Conservation (phyloP, 2,329 filamentous ascomycete genomes). For the Alternaria alternata region DNA sequence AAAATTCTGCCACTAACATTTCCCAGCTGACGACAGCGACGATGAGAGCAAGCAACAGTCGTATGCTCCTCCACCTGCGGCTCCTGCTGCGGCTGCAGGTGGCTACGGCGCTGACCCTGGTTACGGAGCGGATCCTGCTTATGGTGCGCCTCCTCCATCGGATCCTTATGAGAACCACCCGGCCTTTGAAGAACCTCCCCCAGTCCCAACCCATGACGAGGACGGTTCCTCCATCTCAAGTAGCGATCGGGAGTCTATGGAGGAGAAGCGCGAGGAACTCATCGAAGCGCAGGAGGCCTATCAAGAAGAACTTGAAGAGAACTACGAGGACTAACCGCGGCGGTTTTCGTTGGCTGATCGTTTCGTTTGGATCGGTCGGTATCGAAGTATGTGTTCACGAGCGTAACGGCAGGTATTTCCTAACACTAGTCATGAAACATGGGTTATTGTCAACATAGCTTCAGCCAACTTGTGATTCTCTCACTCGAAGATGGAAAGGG, state of each 20-base stretch:
- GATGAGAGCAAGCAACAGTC: constrained; percentile 39
- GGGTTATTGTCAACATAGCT: constrained; percentile 16
- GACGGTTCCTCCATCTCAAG: constrained; percentile 52
- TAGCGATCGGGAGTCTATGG: constrained; percentile 52
- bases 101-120: constrained; percentile 19
- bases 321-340: constrained; percentile 32
- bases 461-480: constrained; percentile 17
- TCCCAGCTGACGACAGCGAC: constrained; percentile 35
- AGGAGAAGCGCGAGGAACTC: constrained; percentile 63
- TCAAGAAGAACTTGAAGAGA: constrained; percentile 55
- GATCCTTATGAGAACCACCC: constrained; percentile 24
- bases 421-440: not conserved
- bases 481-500: constrained; percentile 5
- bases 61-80: constrained; percentile 25
- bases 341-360: not conserved
- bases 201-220: constrained; percentile 54
- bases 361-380: not conserved
- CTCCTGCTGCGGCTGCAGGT: constrained; percentile 23
- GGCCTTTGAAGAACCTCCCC: constrained; percentile 38
- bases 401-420: constrained; percentile 4
- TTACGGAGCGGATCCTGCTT: constrained; percentile 21
- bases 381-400: not conserved
- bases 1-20: constrained; percentile 16
- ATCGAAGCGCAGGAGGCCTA: constrained; percentile 64
- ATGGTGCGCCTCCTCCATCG: constrained; percentile 19